Base-by-base conservation (phyloP, 768 basidiomycete genomes). In the Hypholoma fasciculare region DNA sequence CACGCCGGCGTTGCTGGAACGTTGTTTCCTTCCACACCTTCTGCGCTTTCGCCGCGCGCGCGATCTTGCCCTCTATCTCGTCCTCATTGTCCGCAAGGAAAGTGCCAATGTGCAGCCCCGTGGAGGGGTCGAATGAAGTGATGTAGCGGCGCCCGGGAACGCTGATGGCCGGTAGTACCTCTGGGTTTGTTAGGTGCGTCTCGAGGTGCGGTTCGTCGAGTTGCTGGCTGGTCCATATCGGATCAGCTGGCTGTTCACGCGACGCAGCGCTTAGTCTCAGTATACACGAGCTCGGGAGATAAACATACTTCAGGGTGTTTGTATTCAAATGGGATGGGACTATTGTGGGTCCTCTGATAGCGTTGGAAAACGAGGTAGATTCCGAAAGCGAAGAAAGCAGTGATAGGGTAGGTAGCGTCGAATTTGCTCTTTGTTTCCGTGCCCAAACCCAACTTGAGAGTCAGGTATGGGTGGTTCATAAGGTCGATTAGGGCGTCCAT, bases 71-170 rank as follows among this genome's bases (percentile, higher is more conserved):
- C 17, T 76, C 74, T 39, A 98, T 96, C 61, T 92, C 88, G 12
- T 73, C 77, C 40, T 79, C 80, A 59, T 85, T 82, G 66, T 95
- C 92, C 1, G 95, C 89, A 6, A 92, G 75, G 54, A 86, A 71
- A 0, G 94, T 96, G 40, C 76, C 83, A 50, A 97, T 79, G 65
- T 96, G 94, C 40, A 90, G 79, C 19, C 87, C 88, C 13, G 92
- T 96, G 3, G 94, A 87, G 13, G 96, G 96, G 71, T 98, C 96
- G 65, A 85, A 98, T 69, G 89, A 88, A 2, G 96, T 98, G 59
- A 98, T 89, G 67, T 90, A 94, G 42, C 85, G 79, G 47, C 83
- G 76, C 40, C 78, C 78, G 1, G 75, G 69, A 30, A 81, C 69
- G 12, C 72, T 68, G 44, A 79, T 67, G 1, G 78, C 67, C 3